Evolutionary conservation across 805 yeast genomes (phyloP).

Genomic region (Saccharomycopsis schoenii): DNA sequence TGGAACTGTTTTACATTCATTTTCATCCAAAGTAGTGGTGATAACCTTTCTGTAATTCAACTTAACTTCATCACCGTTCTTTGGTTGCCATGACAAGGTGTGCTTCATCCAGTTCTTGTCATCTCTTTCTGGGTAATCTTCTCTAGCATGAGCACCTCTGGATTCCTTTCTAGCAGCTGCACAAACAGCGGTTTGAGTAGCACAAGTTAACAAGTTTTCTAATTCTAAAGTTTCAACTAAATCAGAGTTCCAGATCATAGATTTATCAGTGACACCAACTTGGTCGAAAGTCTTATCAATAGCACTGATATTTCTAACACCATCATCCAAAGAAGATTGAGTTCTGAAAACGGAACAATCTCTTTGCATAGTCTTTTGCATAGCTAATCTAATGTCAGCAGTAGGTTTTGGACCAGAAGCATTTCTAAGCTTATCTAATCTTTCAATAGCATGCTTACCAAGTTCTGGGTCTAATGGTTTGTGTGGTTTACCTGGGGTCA

Average conservation of each 20-base stretch:
- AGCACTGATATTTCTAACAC: slow-evolving; percentile 67
- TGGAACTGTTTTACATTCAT: slow-evolving; percentile 91
- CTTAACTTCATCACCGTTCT: slow-evolving; percentile 57
- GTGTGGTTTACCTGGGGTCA: slow-evolving; percentile 84
- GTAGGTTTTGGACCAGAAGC: slow-evolving; percentile 78
- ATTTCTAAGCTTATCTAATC: slow-evolving; percentile 79
- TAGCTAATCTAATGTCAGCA: slow-evolving; percentile 77
- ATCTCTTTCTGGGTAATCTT: slow-evolving; percentile 92
- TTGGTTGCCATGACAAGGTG: slow-evolving; percentile 81
- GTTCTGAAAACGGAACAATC: slow-evolving; percentile 96
- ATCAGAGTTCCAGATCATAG: slow-evolving; percentile 98
- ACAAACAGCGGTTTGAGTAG: slow-evolving; percentile 86
- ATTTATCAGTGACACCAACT: slow-evolving; percentile 85
- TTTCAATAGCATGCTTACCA: slow-evolving; percentile 83
- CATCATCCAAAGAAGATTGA: slow-evolving; percentile 83
- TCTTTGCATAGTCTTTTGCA: slow-evolving; percentile 95
- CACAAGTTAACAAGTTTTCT: slow-evolving; percentile 94
- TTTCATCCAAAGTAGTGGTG: slow-evolving; percentile 74
- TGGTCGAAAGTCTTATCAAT: slow-evolving; percentile 68
- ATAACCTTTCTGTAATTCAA: slow-evolving; percentile 84
- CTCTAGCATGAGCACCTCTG: slow-evolving; percentile 99
- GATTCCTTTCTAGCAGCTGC: slow-evolving; percentile 96
- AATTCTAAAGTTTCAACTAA: slow-evolving; percentile 91
- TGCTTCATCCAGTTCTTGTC: slow-evolving; percentile 98
- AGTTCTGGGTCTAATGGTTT: slow-evolving; percentile 74